Conservation (phyloP, 2,329 filamentous ascomycete genomes). For the Colletotrichum sp. region DNA sequence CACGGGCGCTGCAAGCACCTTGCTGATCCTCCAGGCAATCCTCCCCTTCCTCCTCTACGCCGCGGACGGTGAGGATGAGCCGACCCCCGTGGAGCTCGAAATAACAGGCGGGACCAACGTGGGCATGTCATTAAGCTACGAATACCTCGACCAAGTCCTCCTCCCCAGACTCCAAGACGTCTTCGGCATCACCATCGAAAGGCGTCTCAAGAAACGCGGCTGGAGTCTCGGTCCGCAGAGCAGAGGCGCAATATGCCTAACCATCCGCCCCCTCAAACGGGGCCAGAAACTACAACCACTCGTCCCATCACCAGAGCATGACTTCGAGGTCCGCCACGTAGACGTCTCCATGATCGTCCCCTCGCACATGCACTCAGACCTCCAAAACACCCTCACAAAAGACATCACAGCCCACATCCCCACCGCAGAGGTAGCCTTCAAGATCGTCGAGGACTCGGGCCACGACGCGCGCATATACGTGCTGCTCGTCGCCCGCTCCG, state of each 20-base stretch:
- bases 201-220: conserved; percentile 48
- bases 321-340: conserved; percentile 46
- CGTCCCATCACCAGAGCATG: conserved; percentile 15
- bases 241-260: conserved; percentile 50
- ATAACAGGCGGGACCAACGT: conserved; percentile 66
- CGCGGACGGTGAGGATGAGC: conserved; percentile 36
- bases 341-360: conserved; percentile 59
- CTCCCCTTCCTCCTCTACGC: conserved; percentile 64
- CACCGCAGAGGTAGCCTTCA: conserved; percentile 46
- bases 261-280: conserved; percentile 32
- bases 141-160: conserved; percentile 67
- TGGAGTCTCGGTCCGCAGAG: conserved; percentile 53
- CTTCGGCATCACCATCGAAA: conserved; percentile 52
- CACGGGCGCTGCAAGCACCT: conserved; percentile 55
- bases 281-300: conserved; percentile 39
- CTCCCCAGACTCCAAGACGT: conserved; percentile 55
- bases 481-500: conserved; percentile 59
- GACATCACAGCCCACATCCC: conserved; percentile 48
- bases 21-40: conserved; percentile 65
- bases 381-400: conserved; percentile 43
- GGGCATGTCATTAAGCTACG: conserved; percentile 59
- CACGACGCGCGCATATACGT: conserved; percentile 58
- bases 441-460: conserved; percentile 53
- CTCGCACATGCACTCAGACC: conserved; percentile 38
- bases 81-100: conserved; percentile 47